Base-by-base conservation (phyloP, 2,329 filamentous ascomycete genomes). In the Pseudophaeomoniella oleicola region DNA sequence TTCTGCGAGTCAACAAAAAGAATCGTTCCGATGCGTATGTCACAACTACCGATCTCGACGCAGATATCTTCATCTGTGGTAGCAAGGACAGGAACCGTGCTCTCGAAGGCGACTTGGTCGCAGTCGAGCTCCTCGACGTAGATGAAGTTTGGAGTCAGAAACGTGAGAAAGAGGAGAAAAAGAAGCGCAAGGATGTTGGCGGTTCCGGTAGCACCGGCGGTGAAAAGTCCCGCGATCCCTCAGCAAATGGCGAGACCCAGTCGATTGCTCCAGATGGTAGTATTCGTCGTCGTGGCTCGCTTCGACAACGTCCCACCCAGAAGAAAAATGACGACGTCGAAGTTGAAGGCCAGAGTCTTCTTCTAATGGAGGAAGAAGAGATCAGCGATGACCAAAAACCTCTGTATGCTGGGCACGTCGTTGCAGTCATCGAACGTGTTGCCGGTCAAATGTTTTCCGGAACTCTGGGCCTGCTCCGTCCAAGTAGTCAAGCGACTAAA, bases 301-400 rank as follows among this genome's bases (percentile, higher is more conserved):
- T 98, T 48, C 81, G 90, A 52, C 90, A 96, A 65, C 81, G 90
- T 37, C 90, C 90, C 5, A 96, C 88, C 0, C 90, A 98, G 63
- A 98, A 98, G 77, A 98, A 98, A 75, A 98, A 98, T 45, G 90
- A 98, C 48, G 90, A 98, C 57, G 90, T 98, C 16, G 90, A 98
- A 60, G 90, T 98, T 17, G 90, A 98, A 58, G 90, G 90, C 16
- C 90, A 98, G 60, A 96, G 88, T 56, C 71, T 98, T 39, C 77
- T 98, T 15, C 75, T 98, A 13, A 90, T 96, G 45, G 90, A 98
- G 54, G 90, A 98, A 56, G 90, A 98, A 56, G 90, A 98, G 57
- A 94, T 98, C 60, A 96, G 84, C 49, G 90, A 98, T 52, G 90
- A 96, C 56, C 83, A 92, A 58, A 98, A 98, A 66, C 90, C 90